Conservation (phyloP, 495 filamentous ascomycete species). For the Jackrogersella minutella region DNA sequence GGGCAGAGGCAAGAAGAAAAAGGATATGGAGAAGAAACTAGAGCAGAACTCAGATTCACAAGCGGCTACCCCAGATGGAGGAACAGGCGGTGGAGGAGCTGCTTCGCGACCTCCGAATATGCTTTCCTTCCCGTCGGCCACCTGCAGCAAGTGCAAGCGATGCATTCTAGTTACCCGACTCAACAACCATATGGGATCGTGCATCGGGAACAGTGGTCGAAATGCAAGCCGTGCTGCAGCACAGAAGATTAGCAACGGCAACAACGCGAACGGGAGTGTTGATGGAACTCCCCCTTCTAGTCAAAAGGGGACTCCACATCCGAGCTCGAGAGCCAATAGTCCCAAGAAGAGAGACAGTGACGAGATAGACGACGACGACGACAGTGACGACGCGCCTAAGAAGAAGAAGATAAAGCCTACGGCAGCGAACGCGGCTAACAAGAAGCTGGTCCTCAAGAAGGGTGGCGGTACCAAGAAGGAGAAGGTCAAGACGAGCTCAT, state of each 20-base stretch:
- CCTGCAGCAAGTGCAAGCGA: slow-evolving; percentile 62
- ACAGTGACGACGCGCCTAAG: slow-evolving; percentile 55
- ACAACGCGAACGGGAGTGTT: slow-evolving; percentile 56
- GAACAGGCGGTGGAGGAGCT: slow-evolving; percentile 48
- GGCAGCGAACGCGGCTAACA: slow-evolving; percentile 45
- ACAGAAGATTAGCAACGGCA: slow-evolving; percentile 63
- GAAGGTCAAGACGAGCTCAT: slow-evolving; percentile 53
- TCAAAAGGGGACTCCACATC: slow-evolving; percentile 67
- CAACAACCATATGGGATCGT: slow-evolving; percentile 83
- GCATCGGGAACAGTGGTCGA: slow-evolving; percentile 77
- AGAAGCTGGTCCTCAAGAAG: slow-evolving; percentile 61
- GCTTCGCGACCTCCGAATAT: slow-evolving; percentile 58
- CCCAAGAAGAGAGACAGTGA: slow-evolving; percentile 61
- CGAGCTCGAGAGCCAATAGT: slow-evolving; percentile 54
- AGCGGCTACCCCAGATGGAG: slow-evolving; percentile 54
- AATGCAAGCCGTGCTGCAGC: slow-evolving; percentile 67
- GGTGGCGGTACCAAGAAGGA: slow-evolving; percentile 55
- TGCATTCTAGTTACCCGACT: slow-evolving; percentile 61
- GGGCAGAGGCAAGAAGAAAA: slow-evolving; percentile 66
- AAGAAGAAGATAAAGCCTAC: slow-evolving; percentile 63
- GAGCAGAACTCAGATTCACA: slow-evolving; percentile 60
- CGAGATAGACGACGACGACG: slow-evolving; percentile 60
- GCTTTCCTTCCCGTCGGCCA: slow-evolving; percentile 69
- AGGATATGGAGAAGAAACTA: slow-evolving; percentile 65
- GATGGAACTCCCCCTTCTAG: slow-evolving; percentile 64